phyloP scores from a whole-genome alignment of 495 filamentous ascomycete genomes.

The Rostrohypoxylon terebratum region DNA sequence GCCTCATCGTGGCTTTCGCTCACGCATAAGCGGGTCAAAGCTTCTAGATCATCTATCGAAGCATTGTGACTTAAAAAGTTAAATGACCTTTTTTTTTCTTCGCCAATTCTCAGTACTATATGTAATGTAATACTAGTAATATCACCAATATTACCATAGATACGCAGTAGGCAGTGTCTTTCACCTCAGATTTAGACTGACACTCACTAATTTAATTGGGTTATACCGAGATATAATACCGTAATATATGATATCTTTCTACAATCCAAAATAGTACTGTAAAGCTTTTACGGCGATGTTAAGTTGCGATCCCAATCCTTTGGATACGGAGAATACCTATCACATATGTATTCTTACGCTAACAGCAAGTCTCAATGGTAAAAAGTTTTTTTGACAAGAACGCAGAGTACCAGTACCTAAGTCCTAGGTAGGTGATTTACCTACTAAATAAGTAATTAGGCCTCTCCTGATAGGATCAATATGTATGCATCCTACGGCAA shows the following conservation, averaged over 20 bases:
- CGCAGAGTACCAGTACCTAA: not conserved
- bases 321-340: slow-evolving; percentile 4
- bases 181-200: not conserved
- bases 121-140: not conserved
- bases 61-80: slow-evolving; percentile 32
- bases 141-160: not conserved
- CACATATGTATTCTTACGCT: too few relatives aligned
- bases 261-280: not conserved
- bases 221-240: slow-evolving; percentile 2
- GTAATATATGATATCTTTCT: not conserved
- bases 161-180: not conserved
- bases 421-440: not conserved
- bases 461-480: slow-evolving; percentile 7
- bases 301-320: slow-evolving; percentile 5
- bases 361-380: slow-evolving; percentile 8
- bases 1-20: slow-evolving; percentile 36
- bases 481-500: slow-evolving; percentile 7
- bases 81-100: slow-evolving; percentile 15
- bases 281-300: not conserved
- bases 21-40: slow-evolving; percentile 13
- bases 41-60: slow-evolving; percentile 48
- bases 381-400: slow-evolving; percentile 21
- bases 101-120: slow-evolving; percentile 9
- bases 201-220: not conserved
- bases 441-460: slow-evolving; percentile 18